phyloP scores from a whole-genome alignment of 2,329 filamentous ascomycete species.

The Fusarium sterilihyphosum region DNA sequence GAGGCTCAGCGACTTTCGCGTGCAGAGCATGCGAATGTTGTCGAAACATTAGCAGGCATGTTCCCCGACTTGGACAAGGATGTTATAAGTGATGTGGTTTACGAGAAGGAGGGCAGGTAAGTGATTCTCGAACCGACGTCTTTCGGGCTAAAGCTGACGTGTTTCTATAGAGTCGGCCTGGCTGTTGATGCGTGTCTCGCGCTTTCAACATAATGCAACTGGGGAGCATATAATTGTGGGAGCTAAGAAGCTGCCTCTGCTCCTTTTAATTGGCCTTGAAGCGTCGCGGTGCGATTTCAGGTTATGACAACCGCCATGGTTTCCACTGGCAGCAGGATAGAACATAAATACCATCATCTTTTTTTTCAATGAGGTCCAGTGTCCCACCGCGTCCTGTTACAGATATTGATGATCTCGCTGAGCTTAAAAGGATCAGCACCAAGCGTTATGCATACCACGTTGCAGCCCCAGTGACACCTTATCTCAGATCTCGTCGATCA shows the following conservation, averaged over 20 bases:
- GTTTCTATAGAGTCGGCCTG: conserved; percentile 72
- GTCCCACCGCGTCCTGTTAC: background rate
- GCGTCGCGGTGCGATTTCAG: background rate
- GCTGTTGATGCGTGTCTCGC: conserved; percentile 89
- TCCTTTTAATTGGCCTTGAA: background rate
- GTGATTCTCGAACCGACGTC: conserved; percentile 47
- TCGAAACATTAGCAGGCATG: conserved; percentile 95
- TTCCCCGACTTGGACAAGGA: conserved; percentile 95
- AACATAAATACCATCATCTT: conserved; percentile 30
- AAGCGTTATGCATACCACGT: background rate
- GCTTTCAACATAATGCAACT: conserved; percentile 58
- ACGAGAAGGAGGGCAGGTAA: conserved; percentile 92
- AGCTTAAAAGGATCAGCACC: background rate
- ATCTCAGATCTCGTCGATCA: conserved; percentile 1
- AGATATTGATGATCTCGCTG: background rate
- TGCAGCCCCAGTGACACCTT: background rate
- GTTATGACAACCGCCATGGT: background rate
- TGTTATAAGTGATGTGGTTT: conserved; percentile 95
- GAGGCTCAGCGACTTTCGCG: conserved; percentile 85
- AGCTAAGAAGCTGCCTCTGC: background rate
- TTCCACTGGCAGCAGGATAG: conserved; percentile 11
- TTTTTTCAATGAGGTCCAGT: background rate
- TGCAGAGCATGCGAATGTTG: conserved; percentile 88
- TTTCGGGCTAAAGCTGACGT: conserved; percentile 3
- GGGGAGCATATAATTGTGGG: background rate